phyloP scores from a whole-genome alignment of 305 asterid genomes.

The Solanum hybrid region DNA sequence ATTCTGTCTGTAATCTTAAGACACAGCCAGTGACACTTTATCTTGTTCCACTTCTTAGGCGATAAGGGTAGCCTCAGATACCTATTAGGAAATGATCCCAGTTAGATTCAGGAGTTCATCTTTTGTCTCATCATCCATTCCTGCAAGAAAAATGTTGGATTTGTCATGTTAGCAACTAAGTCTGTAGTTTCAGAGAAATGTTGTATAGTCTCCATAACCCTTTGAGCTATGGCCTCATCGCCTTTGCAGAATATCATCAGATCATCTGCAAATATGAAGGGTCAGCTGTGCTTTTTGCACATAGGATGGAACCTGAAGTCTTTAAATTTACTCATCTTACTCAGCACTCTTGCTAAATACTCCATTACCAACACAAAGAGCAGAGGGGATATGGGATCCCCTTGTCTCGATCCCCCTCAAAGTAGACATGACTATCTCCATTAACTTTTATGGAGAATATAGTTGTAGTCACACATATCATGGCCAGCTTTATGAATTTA shows the following conservation, averaged over 20 bases:
- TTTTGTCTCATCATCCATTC: background rate
- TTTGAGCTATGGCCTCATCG: background rate
- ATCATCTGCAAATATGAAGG: background rate
- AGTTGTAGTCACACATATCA: background rate
- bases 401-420: background rate
- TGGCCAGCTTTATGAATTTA: background rate
- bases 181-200: background rate
- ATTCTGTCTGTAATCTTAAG: background rate
- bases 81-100: background rate
- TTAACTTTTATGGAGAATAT: background rate
- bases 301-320: background rate
- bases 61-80: background rate
- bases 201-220: background rate
- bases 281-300: background rate
- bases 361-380: background rate
- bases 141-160: background rate
- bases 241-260: background rate
- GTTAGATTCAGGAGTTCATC: background rate
- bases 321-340: background rate
- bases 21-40: background rate
- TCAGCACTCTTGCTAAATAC: background rate
- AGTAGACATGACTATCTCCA: background rate
- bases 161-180: background rate
- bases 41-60: background rate
- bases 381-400: background rate